Evolutionary conservation across 176 grass and related monocot genomes (phyloP).

Genomic region (Aechmea fasciata): DNA sequence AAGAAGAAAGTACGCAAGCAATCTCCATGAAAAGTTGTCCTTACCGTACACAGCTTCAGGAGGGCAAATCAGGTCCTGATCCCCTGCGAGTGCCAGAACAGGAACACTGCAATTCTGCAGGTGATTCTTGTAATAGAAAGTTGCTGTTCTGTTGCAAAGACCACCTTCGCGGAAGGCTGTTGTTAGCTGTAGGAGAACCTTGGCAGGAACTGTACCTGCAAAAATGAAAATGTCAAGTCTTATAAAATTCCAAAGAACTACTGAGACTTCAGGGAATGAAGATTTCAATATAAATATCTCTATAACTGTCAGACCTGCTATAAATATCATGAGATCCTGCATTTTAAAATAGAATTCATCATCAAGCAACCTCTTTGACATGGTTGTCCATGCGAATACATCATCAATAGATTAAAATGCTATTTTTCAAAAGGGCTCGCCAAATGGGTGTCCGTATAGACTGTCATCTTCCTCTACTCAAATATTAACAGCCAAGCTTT

Average conservation of each 20-base stretch:
- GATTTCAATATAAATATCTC: no score
- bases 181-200: conserved; percentile 75
- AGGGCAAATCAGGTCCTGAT: conserved; percentile 79
- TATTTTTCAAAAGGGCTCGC: no score
- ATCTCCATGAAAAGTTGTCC: neutral
- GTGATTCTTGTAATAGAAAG: conserved; percentile 73
- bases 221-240: conserved; percentile 1
- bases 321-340: no score
- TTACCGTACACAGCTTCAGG: conserved; percentile 86
- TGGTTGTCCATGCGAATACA: neutral
- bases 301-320: no score
- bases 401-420: neutral
- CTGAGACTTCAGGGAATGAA: no score
- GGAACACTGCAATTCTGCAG: conserved; percentile 55
- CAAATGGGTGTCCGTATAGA: no score
- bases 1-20: no score
- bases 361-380: neutral
- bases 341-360: neutral
- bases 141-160: conserved; percentile 46
- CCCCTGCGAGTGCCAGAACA: conserved; percentile 81
- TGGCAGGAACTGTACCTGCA: conserved; percentile 85
- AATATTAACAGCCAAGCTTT: no score
- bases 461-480: no score
- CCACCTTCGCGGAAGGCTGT: conserved; percentile 81
- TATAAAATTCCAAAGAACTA: no score